A percentile compares a stretch with the other conserved stretches of the same genome.
phyloP scores from a whole-genome alignment of 2,329 filamentous ascomycete species.

The Setomelanomma holmii region DNA sequence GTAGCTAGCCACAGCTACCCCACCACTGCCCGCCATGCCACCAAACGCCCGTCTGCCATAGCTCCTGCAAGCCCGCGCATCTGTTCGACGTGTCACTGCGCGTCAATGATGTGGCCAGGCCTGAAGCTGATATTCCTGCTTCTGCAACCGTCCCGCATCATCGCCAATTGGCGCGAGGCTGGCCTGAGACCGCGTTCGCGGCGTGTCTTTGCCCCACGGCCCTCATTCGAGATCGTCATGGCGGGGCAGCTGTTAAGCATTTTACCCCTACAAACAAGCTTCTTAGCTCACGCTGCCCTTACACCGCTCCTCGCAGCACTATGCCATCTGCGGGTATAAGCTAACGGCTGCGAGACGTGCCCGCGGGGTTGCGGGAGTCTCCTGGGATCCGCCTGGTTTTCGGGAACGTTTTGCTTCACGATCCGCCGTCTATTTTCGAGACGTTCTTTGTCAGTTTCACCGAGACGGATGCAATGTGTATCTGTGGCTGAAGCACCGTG shows the following conservation, averaged over 20 bases:
- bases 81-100: conserved; percentile 10
- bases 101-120: conserved; percentile 5
- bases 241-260: conserved; percentile 25
- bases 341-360: conserved; percentile 1
- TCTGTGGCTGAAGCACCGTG: not conserved
- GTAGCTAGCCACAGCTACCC: conserved; percentile 16
- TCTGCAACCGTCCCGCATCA: not conserved
- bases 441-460: not conserved
- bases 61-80: not conserved
- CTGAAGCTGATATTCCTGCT: not conserved
- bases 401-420: not conserved
- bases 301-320: conserved; percentile 11
- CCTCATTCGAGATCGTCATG: conserved; percentile 18
- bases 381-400: not conserved
- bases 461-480: not conserved
- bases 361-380: not conserved
- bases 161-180: not conserved
- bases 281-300: conserved; percentile 6
- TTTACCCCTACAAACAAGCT: conserved; percentile 19
- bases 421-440: not conserved
- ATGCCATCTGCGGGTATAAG: not conserved
- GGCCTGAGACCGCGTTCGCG: not conserved
- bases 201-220: conserved; percentile 3
- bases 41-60: conserved; percentile 2
- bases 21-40: conserved; percentile 12